phyloP scores from a whole-genome alignment of 2,329 filamentous ascomycete genomes.

The Exophiala sp. region DNA sequence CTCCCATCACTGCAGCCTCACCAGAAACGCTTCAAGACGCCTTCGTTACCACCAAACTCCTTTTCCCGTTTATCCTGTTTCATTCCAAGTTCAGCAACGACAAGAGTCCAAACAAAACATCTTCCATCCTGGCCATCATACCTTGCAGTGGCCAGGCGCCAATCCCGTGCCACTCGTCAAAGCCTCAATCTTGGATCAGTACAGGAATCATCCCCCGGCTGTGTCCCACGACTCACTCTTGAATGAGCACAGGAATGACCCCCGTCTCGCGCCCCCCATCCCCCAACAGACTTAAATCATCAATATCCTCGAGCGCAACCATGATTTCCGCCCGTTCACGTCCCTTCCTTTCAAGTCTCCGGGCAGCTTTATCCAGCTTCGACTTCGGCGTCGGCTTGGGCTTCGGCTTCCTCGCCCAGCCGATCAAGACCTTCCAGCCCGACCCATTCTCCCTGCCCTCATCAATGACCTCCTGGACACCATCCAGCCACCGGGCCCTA shows the following conservation, averaged over 20 bases:
- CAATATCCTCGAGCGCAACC: slow-evolving; percentile 19
- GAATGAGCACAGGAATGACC: neutral
- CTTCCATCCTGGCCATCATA: too few relatives aligned
- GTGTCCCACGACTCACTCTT: neutral
- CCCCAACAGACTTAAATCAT: slow-evolving; percentile 7
- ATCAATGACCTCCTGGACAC: slow-evolving; percentile 53
- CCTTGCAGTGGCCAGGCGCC: too few relatives aligned
- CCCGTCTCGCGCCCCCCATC: slow-evolving; percentile 17
- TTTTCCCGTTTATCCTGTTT: too few relatives aligned
- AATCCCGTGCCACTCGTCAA: neutral
- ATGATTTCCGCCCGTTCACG: slow-evolving; percentile 19
- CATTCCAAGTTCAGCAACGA: too few relatives aligned
- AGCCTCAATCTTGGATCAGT: neutral
- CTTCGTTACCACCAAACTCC: too few relatives aligned
- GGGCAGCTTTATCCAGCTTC: neutral
- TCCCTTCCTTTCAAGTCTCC: neutral
- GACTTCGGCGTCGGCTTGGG: neutral
- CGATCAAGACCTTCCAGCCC: slow-evolving; percentile 56
- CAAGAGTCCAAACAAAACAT: too few relatives aligned
- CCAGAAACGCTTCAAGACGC: too few relatives aligned
- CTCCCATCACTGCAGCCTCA: too few relatives aligned
- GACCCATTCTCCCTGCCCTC: slow-evolving; percentile 54
- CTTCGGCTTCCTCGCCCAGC: slow-evolving; percentile 52
- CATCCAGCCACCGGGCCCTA: slow-evolving; percentile 45
- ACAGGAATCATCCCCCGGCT: neutral